Conservation (phyloP, 768 basidiomycete genomes). For the Lactarius sanguifluus region DNA sequence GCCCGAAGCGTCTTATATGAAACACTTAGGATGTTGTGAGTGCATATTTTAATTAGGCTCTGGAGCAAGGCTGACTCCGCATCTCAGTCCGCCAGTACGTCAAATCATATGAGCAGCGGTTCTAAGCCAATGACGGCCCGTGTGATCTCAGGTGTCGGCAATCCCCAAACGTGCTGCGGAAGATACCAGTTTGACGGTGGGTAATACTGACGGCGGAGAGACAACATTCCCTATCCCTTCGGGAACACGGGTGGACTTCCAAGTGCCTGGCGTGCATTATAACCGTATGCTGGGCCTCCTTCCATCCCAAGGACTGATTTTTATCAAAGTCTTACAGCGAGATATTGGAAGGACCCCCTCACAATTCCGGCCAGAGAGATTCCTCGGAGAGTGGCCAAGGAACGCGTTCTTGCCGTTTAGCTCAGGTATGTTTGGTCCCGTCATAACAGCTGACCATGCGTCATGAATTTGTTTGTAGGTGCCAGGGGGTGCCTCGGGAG, state of each 20-base stretch:
- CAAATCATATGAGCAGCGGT: not conserved
- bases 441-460: not conserved
- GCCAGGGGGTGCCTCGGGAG: conserved; percentile 31
- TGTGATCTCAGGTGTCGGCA: conserved; percentile 40
- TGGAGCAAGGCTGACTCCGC: not conserved
- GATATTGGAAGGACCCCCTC: conserved; percentile 55
- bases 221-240: conserved; percentile 44
- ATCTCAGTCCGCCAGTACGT: conserved; percentile 18
- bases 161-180: conserved; percentile 49
- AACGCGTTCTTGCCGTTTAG: conserved; percentile 39
- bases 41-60: not conserved
- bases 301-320: not conserved
- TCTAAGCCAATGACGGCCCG: not conserved
- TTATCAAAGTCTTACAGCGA: conserved; percentile 38
- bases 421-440: conserved; percentile 19
- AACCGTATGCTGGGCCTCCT: conserved; percentile 43
- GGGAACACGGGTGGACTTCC: conserved; percentile 41
- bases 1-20: conserved; percentile 49
- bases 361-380: conserved; percentile 43
- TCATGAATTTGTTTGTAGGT: conserved; percentile 9
- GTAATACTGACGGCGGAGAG: conserved; percentile 41
- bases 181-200: conserved; percentile 44
- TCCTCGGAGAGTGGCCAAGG: conserved; percentile 36
- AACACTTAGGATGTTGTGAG: conserved; percentile 45
- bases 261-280: conserved; percentile 47